Base-by-base conservation (phyloP, 2,329 filamentous ascomycete genomes). In the Pseudogymnoascus pannorum region DNA sequence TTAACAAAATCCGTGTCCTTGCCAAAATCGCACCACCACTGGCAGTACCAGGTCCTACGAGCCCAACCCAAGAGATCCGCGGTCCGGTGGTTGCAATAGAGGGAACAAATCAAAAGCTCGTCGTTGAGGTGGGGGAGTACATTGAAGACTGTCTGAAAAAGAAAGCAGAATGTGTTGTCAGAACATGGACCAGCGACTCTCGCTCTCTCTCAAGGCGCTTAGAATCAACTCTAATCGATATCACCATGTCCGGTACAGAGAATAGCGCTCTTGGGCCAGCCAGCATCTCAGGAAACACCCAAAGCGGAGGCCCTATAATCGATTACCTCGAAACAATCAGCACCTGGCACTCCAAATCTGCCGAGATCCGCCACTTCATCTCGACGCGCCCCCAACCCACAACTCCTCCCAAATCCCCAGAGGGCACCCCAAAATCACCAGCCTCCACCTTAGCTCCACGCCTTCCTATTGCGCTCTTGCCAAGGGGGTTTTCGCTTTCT, bases 31-130 rank as follows among this genome's bases (percentile, higher is more conserved):
- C 88, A 51, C 89, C 87, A 22, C 86, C 89, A 0, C 77, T 90
- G 12, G 74, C 76, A 5, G 67, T 75, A 14, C 69, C 75, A 1
- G 69, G 72, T 4, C 72, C 73, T 44, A 60, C 68, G 35, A 66
- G 72, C 68, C 61, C 74, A 59, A 59, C 68, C 22, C 71, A 74
- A 63, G 74, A 78, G 66, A 76, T 78, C 5, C 83, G 92, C n/a
- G 92, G 93, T 0, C 84, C 89, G 0, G 82, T 97, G 36, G 87
- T 97, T 64, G 88, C 90, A 0, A 77, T 97, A 26, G 93, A 97
- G 73, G 92, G 92, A 0, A 80, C 87, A 16, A 82, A 87, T 62
- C 65, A 72, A 5, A 68, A 69, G n/a, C 67, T 82, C 20, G 70
- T 83, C 8, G 72, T 76, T 1, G 78, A 82, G 8, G 83, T 89